phyloP scores from a whole-genome alignment of 345 rosid genomes.

The Boechera divaricarpa region DNA sequence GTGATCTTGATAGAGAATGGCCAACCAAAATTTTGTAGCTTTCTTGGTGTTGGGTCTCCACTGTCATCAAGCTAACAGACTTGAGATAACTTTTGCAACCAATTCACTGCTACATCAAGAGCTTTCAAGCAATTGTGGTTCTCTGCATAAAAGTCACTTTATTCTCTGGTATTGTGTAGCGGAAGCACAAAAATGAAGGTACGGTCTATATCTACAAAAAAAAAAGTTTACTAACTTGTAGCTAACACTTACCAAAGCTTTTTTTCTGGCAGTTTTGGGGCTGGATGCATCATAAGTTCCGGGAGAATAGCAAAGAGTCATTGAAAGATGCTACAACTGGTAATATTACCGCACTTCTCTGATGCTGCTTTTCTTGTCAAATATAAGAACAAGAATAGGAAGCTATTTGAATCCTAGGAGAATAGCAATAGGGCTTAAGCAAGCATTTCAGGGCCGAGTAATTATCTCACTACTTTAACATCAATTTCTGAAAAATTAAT shows the following conservation, averaged over 20 bases:
- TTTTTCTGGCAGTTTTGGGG: conserved; percentile 72
- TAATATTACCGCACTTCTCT: conserved; percentile 49
- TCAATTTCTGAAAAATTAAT: conserved; percentile 17
- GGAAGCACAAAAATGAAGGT: conserved; percentile 72
- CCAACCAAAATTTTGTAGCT: conserved; percentile 77
- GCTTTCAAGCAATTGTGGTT: conserved; percentile 42
- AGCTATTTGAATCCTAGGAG: conserved; percentile 19
- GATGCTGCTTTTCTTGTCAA: conserved; percentile 28
- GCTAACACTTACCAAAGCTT: conserved; percentile 44
- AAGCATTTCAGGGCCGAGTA: conserved; percentile 2
- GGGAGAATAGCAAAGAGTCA: conserved; percentile 56
- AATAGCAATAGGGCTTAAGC: conserved; percentile 33
- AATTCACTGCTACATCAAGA: conserved; percentile 44
- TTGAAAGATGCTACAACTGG: conserved; percentile 68
- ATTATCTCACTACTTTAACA: conserved; percentile 25
- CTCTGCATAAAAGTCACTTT: conserved; percentile 49
- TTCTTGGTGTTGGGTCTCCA: conserved; percentile 68
- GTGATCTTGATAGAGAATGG: conserved; percentile 71
- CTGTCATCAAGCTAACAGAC: conserved; percentile 48
- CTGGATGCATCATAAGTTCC: conserved; percentile 75
- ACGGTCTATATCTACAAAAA: conserved; percentile 41
- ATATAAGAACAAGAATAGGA: conserved; percentile 23
- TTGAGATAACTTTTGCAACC: conserved; percentile 54
- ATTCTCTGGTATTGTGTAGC: conserved; percentile 44
- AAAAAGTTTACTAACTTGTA: conserved; percentile 27